Base-by-base conservation (phyloP, 805 yeast species). In the Saccharomyces kudriavzevii region DNA sequence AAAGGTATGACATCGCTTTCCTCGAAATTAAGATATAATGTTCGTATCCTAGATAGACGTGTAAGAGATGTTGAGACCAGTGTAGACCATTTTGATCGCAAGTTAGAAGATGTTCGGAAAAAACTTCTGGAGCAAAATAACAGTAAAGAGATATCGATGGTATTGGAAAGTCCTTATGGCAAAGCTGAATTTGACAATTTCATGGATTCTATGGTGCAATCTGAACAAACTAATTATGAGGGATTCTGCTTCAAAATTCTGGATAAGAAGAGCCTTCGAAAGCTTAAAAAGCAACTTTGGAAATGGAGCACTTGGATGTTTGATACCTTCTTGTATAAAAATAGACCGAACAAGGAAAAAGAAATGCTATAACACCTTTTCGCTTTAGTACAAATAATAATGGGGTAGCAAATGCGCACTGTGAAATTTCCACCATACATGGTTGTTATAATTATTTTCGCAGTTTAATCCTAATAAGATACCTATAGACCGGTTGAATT, bases 21-120 rank as follows among this genome's bases (percentile, higher is more conserved):
- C 31, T 83, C 87, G 2, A 73, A 84, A 56, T 65, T 87, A 50
- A 80, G 81, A 59, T 87, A 87, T 65, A 92, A 87, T 62, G 71
- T 83, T 47, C 69, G 86, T 22, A 70, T 83, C 45, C 66, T 87
- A 29, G 77, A 77, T 30, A 77, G 79, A 24, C 82, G 85, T 58
- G 77, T 87, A 48, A 76, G 80, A 47, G 94, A 87, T 60, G 84
- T 85, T 6, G 87, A 84, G 59, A 83, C 82, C 27, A 76, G 83
- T 47, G 75, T 81, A 52, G 70, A 74, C 48, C 65, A 74, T 40
- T 80, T 81, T 66, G 70, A 69, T 47, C 43, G 52, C 2, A 68
- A 68, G 48, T 28, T 68, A 27, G 53, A 50, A 2, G 54, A 58
- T 2, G 56, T 67, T 26, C 57, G 58, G 35, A 55, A 54, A 13